These are phyloP conservation scores for Brassica balearica DNA, from an alignment of 441 rosid species.

Conservation along the genomic window DNA sequence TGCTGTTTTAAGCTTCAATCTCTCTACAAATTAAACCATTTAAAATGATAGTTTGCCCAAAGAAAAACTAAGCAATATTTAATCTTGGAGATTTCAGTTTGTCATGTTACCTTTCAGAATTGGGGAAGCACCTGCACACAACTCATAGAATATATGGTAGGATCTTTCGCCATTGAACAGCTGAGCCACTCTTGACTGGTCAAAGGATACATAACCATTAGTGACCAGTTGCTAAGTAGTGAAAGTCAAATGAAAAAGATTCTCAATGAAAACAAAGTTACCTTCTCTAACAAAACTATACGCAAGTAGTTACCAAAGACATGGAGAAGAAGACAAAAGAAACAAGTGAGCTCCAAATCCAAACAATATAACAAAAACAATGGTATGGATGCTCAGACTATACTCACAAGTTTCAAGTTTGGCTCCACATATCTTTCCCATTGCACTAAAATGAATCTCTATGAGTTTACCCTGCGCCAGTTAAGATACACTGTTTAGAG, in stretches of 20 bases:
- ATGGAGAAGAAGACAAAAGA: conserved; percentile 44
- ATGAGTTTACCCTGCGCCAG: conserved; percentile 70
- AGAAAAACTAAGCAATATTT: neutral
- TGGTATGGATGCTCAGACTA: conserved; percentile 20
- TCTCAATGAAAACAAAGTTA: conserved; percentile 42
- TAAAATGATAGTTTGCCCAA: conserved; percentile 15
- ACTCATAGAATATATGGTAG: conserved; percentile 90
- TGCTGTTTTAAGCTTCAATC: conserved; percentile 77
- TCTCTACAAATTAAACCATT: conserved; percentile 59
- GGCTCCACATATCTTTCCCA: conserved; percentile 92
- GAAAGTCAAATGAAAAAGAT: conserved; percentile 35
- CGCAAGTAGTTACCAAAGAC: conserved; percentile 27
- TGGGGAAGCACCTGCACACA: conserved; percentile 95
- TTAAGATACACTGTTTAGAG: conserved; percentile 12
- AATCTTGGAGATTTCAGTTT: conserved; percentile 9
- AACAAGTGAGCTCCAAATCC: conserved; percentile 47
- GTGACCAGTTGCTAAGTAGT: conserved; percentile 39
- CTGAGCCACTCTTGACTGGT: conserved; percentile 97
- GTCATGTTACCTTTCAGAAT: conserved; percentile 74
- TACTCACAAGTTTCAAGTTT: conserved; percentile 90
- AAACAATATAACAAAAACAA: conserved; percentile 21
- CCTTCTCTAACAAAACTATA: conserved; percentile 95
- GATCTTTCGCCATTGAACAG: conserved; percentile 89
- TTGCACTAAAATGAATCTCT: conserved; percentile 81
- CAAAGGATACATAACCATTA: conserved; percentile 47